phyloP scores from a whole-genome alignment of 2,329 filamentous ascomycete species.

The Sarocladiaceae sp. region DNA sequence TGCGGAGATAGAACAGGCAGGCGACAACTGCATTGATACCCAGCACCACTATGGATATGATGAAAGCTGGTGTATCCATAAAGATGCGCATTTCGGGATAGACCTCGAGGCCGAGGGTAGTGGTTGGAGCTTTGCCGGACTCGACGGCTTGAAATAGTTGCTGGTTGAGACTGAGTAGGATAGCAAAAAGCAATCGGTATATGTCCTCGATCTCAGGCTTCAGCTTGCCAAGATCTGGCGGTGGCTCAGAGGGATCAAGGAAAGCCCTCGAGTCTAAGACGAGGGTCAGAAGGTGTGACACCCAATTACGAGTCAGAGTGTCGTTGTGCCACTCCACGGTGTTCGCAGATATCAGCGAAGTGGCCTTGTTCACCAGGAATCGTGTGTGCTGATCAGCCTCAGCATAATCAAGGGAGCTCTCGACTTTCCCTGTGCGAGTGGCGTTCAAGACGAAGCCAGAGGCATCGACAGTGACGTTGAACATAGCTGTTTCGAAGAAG shows the following conservation, averaged over 20 bases:
- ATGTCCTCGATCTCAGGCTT: constrained; percentile 15
- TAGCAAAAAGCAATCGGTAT: constrained; percentile 19
- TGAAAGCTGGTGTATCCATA: constrained; percentile 38
- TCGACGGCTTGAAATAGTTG: constrained; percentile 27
- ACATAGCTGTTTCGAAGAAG: constrained; percentile 24
- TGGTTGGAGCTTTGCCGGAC: background rate
- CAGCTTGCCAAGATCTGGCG: constrained; percentile 17
- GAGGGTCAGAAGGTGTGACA: constrained; percentile 38
- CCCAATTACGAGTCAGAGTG: constrained; percentile 33
- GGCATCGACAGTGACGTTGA: constrained; percentile 24
- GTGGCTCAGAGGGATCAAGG: constrained; percentile 21
- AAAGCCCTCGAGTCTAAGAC: constrained; percentile 21
- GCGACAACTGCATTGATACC: constrained; percentile 35
- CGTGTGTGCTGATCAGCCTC: constrained; percentile 13
- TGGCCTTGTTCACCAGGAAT: constrained; percentile 11
- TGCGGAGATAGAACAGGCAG: constrained; percentile 32
- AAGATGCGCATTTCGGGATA: constrained; percentile 37
- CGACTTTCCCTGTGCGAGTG: constrained; percentile 11
- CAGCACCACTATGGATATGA: constrained; percentile 37
- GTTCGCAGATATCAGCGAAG: background rate
- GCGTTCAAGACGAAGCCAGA: constrained; percentile 20
- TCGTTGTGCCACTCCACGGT: constrained; percentile 40
- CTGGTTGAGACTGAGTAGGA: constrained; percentile 33
- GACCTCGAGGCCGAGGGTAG: constrained; percentile 11
- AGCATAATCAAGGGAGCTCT: constrained; percentile 13